Evolutionary conservation across 2,329 filamentous ascomycete genomes (phyloP).

Genomic region (Grosmannia huntii): DNA sequence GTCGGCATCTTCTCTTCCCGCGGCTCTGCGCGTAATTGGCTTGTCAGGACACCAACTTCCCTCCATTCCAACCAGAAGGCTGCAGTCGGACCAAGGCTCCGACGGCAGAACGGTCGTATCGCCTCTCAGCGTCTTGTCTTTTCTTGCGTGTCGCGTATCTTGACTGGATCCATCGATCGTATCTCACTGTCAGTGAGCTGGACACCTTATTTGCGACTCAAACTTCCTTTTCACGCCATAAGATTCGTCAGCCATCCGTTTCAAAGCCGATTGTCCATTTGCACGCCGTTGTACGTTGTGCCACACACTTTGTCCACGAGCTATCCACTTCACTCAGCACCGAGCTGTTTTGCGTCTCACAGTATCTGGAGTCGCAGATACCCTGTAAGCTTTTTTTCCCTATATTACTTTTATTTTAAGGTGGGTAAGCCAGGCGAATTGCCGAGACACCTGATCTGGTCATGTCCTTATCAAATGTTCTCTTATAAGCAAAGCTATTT

Average conservation of each 20-base stretch:
- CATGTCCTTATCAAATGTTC: background rate
- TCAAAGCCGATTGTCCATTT: no score
- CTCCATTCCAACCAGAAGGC: background rate
- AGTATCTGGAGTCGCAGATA: background rate
- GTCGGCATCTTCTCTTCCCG: background rate
- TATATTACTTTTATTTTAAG: background rate
- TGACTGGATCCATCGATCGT: background rate
- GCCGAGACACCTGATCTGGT: slow-evolving; percentile 2
- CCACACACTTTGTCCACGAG: background rate
- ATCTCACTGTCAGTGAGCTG: background rate
- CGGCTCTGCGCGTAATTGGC: background rate
- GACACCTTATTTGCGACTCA: background rate
- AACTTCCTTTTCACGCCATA: background rate
- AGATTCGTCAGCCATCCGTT: background rate
- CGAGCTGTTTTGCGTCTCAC: background rate
- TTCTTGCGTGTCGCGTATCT: background rate
- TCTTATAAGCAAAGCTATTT: slow-evolving; percentile 1
- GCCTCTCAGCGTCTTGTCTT: background rate
- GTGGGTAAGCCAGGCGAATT: slow-evolving; percentile 4
- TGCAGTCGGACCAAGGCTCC: background rate
- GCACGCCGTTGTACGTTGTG: no score
- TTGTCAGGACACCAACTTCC: background rate
- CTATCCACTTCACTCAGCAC: background rate
- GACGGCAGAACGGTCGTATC: background rate
- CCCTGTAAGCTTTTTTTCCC: background rate